Conservation (phyloP, 2,329 filamentous ascomycete species). For the Fusarium pilosicola region DNA sequence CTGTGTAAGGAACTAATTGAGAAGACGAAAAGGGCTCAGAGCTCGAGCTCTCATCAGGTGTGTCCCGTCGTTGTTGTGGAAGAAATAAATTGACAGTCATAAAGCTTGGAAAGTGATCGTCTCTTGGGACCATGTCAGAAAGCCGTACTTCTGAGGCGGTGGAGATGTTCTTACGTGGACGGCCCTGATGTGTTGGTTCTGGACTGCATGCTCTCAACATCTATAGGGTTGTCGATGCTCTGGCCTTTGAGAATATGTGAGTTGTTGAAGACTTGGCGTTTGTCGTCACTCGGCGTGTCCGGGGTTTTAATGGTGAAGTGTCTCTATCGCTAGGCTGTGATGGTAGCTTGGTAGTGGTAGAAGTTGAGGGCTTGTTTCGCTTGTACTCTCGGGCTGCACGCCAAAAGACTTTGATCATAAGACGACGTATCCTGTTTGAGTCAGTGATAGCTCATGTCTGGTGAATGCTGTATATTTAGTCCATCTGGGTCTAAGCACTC, state of each 20-base stretch:
- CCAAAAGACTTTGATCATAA: constrained; percentile 28
- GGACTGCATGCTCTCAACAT: constrained; percentile 9
- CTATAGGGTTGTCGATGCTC: background rate
- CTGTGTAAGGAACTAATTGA: background rate
- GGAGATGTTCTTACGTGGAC: background rate
- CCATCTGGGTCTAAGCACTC: background rate
- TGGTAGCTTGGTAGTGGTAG: background rate
- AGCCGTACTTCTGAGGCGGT: background rate
- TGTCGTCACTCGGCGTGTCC: background rate
- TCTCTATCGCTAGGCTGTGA: background rate
- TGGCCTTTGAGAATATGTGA: background rate
- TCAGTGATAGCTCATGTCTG: background rate
- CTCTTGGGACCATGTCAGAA: background rate
- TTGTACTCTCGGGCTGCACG: constrained; percentile 14
- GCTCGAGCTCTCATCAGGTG: background rate
- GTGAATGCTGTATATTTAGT: constrained; percentile 5
- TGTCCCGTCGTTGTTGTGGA: background rate
- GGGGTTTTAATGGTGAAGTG: background rate
- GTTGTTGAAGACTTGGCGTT: background rate
- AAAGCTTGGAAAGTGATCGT: background rate
- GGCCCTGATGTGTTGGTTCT: background rate
- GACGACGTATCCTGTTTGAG: constrained; percentile 9
- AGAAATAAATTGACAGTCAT: background rate
- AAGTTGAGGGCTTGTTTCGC: background rate
- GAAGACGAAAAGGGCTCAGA: background rate